Evolutionary conservation across 2,329 filamentous ascomycete genomes (phyloP).

Genomic region (Fusarium austroafricanum): DNA sequence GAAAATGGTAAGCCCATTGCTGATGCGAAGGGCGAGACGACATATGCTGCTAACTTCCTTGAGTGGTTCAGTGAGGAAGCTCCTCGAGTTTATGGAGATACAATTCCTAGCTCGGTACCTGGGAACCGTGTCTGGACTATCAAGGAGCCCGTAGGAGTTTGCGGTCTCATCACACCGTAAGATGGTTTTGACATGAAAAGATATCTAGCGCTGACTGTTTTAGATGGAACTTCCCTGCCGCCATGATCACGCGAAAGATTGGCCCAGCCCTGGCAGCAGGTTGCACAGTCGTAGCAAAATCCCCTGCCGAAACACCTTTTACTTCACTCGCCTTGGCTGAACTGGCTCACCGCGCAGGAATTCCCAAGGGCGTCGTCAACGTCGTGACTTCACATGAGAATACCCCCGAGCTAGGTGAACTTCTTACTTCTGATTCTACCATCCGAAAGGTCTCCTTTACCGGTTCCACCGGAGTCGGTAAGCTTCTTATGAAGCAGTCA

Average conservation of each 20-base stretch:
- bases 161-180: conserved; percentile 81
- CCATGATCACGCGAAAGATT: conserved; percentile 79
- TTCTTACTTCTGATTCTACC: conserved; percentile 76
- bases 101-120: conserved; percentile 75
- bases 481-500: conserved; percentile 89
- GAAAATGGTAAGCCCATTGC: conserved; percentile 89
- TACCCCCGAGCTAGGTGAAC: conserved; percentile 80
- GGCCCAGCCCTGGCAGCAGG: conserved; percentile 88
- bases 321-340: conserved; percentile 90
- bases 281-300: conserved; percentile 93
- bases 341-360: conserved; percentile 85
- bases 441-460: conserved; percentile 96
- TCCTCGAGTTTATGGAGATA: conserved; percentile 78
- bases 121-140: conserved; percentile 81
- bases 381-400: conserved; percentile 84
- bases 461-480: conserved; percentile 77
- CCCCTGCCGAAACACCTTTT: conserved; percentile 91
- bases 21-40: conserved; percentile 78
- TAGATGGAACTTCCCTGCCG: conserved; percentile 85
- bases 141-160: conserved; percentile 87
- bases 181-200: neutral
- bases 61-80: conserved; percentile 88
- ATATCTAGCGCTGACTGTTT: neutral
- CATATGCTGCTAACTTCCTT: conserved; percentile 79
- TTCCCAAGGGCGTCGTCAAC: conserved; percentile 92